Evolutionary conservation across 768 basidiomycete species (phyloP).

Genomic region (Leccinum longicurvipes): DNA sequence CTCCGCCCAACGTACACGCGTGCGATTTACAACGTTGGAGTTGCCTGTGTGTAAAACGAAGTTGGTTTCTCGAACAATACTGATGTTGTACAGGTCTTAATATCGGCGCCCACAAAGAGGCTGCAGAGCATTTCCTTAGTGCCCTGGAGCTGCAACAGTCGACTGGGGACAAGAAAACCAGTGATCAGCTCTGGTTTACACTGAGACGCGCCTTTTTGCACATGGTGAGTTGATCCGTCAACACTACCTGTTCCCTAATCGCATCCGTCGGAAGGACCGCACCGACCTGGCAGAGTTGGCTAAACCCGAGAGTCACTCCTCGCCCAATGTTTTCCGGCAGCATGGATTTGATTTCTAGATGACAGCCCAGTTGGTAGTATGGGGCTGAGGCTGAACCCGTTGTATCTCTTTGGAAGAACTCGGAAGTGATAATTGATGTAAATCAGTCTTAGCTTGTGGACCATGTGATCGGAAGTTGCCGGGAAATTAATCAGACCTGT

Average conservation of each 20-base stretch:
- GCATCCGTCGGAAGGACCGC: slow-evolving; percentile 52
- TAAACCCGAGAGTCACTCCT: slow-evolving; percentile 54
- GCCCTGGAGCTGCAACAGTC: slow-evolving; percentile 78
- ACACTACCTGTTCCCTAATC: neutral
- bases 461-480: too few relatives aligned
- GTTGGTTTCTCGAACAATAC: neutral
- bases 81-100: slow-evolving; percentile 69
- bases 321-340: slow-evolving; percentile 69
- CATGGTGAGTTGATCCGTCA: slow-evolving; percentile 51
- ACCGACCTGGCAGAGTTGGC: slow-evolving; percentile 78
- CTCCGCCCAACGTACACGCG: slow-evolving; percentile 94
- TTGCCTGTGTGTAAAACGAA: slow-evolving; percentile 72
- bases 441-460: too few relatives aligned
- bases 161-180: slow-evolving; percentile 61
- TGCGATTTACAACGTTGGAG: slow-evolving; percentile 96
- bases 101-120: slow-evolving; percentile 92
- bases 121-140: slow-evolving; percentile 91
- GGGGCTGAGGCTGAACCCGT: neutral
- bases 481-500: too few relatives aligned
- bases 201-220: slow-evolving; percentile 74
- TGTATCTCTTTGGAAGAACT: too few relatives aligned
- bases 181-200: slow-evolving; percentile 87
- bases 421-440: too few relatives aligned
- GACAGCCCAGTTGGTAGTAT: neutral
- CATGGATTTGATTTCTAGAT: slow-evolving; percentile 88